These are phyloP conservation scores for Fusarium annulatum DNA, from an alignment of 2,329 filamentous ascomycete genomes.

Conservation along the genomic window DNA sequence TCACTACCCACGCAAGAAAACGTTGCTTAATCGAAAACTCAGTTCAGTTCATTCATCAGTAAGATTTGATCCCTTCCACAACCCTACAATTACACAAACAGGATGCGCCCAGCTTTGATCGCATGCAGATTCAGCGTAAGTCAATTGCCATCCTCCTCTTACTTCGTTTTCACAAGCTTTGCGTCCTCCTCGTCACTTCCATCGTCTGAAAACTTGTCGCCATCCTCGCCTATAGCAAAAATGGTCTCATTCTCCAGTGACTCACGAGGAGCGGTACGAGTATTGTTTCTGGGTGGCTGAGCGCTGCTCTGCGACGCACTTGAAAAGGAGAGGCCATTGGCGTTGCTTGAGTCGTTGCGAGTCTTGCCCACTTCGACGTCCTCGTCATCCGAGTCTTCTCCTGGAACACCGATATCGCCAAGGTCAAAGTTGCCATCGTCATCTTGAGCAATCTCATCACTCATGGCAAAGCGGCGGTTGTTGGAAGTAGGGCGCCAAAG, in stretches of 20 bases:
- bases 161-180: slow-evolving; percentile 62
- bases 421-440: slow-evolving; percentile 97
- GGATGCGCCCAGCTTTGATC: slow-evolving; percentile 1
- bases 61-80: slow-evolving; percentile 18
- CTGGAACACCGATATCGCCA: slow-evolving; percentile 84
- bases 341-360: slow-evolving; percentile 37
- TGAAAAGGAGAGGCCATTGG: slow-evolving; percentile 41
- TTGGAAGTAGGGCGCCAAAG: slow-evolving; percentile 97
- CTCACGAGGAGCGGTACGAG: slow-evolving; percentile 59
- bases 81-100: slow-evolving; percentile 40
- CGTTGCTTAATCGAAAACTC: slow-evolving; percentile 14
- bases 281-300: slow-evolving; percentile 38
- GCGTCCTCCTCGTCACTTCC: slow-evolving; percentile 67
- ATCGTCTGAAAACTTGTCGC: slow-evolving; percentile 84
- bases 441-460: slow-evolving; percentile 97
- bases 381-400: slow-evolving; percentile 67
- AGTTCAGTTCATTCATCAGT: slow-evolving; percentile 37
- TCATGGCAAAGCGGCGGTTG: slow-evolving; percentile 98
- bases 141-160: slow-evolving; percentile 34
- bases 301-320: slow-evolving; percentile 39
- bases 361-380: slow-evolving; percentile 61
- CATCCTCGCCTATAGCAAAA: slow-evolving; percentile 90
- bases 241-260: slow-evolving; percentile 90
- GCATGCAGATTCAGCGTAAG: slow-evolving; percentile 5
- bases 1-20: neutral